phyloP scores from a whole-genome alignment of 2,329 filamentous ascomycete genomes.

The Colletotrichum caudatum region DNA sequence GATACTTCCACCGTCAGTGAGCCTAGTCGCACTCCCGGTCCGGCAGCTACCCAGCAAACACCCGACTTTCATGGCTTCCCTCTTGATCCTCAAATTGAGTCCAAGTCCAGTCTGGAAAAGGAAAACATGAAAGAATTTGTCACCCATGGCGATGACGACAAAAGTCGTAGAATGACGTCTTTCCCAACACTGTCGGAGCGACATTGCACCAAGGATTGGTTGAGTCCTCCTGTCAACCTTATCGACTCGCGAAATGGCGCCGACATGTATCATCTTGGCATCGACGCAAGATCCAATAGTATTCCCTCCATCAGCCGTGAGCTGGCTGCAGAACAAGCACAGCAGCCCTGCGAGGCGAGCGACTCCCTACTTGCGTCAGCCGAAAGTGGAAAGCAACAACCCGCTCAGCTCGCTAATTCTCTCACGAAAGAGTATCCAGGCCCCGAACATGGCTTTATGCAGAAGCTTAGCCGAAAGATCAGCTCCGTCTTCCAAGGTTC shows the following conservation, averaged over 20 bases:
- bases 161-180: constrained; percentile 46
- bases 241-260: constrained; percentile 6
- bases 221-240: constrained; percentile 44
- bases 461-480: constrained; percentile 30
- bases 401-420: background rate
- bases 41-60: background rate
- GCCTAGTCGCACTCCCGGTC: background rate
- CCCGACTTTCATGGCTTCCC: constrained; percentile 2
- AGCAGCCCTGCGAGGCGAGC: background rate
- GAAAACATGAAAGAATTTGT: background rate
- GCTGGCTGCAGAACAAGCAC: constrained; percentile 37
- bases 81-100: background rate
- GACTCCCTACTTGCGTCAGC: background rate
- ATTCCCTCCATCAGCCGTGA: constrained; percentile 23
- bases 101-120: background rate
- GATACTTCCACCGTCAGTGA: background rate
- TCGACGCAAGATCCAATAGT: constrained; percentile 49
- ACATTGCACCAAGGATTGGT: constrained; percentile 51
- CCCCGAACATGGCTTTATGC: constrained; percentile 11
- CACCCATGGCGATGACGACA: background rate
- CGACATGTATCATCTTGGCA: constrained; percentile 47
- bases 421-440: background rate
- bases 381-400: background rate
- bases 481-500: constrained; percentile 34
- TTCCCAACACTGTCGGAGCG: constrained; percentile 51